Conservation (phyloP, 1,284 basidiomycete species). For the Bjerkandera adusta region DNA sequence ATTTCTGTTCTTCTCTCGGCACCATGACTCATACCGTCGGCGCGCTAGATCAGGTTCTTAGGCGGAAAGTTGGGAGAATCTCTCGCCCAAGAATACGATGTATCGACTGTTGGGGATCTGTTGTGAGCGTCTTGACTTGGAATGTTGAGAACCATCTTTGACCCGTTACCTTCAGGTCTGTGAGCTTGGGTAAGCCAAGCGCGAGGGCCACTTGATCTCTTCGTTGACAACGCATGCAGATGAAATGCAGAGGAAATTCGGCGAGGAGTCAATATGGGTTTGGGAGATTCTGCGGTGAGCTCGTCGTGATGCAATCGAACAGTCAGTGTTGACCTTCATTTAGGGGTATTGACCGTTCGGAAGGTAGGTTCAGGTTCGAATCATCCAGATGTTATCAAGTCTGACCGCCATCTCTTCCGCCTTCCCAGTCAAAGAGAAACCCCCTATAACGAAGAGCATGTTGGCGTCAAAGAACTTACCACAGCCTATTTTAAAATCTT, state of each 20-base stretch:
- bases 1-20: background rate
- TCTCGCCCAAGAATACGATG: slow-evolving; percentile 85
- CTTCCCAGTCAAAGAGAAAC: slow-evolving; percentile 81
- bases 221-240: slow-evolving; percentile 36
- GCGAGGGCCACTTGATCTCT: slow-evolving; percentile 8
- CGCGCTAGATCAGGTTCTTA: slow-evolving; percentile 81
- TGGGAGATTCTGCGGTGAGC: slow-evolving; percentile 77
- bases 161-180: slow-evolving; percentile 31
- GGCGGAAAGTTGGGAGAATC: slow-evolving; percentile 94
- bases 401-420: slow-evolving; percentile 1
- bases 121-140: slow-evolving; percentile 47
- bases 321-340: background rate
- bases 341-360: slow-evolving; percentile 87
- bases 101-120: slow-evolving; percentile 86
- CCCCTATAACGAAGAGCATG: slow-evolving; percentile 86
- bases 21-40: background rate
- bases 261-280: slow-evolving; percentile 86
- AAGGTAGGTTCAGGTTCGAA: slow-evolving; percentile 78
- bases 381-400: background rate
- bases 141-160: slow-evolving; percentile 15
- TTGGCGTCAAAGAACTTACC: slow-evolving; percentile 90
- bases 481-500: slow-evolving; percentile 66
- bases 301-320: slow-evolving; percentile 5
- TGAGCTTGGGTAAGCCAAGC: slow-evolving; percentile 41
- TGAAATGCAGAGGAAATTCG: slow-evolving; percentile 83